Percentiles rank a stretch among this genome's conserved stretches.
Conservation (phyloP, 192 early-diverging fungal species). For the Cetraspora pellucida region DNA sequence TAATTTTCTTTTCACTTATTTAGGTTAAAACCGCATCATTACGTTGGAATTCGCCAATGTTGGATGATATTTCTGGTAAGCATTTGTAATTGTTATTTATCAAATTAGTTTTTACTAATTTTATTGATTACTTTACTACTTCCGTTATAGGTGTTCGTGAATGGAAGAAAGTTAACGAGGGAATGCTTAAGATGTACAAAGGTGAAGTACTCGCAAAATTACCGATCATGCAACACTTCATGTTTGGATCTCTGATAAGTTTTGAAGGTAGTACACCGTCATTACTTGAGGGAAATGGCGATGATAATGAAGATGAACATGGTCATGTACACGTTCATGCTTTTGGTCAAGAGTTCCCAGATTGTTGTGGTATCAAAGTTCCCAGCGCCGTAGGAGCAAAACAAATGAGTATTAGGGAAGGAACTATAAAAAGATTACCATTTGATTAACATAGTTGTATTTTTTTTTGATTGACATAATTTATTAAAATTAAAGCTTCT, state of each 20-base stretch:
- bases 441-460: slow-evolving; percentile 43
- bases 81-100: slow-evolving; percentile 1
- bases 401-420: slow-evolving; percentile 37
- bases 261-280: slow-evolving; percentile 60
- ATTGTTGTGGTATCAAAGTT: slow-evolving; percentile 79
- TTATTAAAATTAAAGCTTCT: too few species aligned
- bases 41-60: slow-evolving; percentile 92
- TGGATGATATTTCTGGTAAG: slow-evolving; percentile 88
- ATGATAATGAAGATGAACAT: slow-evolving; percentile 55
- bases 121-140: not conserved
- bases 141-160: slow-evolving; percentile 57
- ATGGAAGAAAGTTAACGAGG: slow-evolving; percentile 91
- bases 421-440: slow-evolving; percentile 37
- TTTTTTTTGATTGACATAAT: too few species aligned
- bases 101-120: not conserved
- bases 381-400: slow-evolving; percentile 80
- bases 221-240: slow-evolving; percentile 98
- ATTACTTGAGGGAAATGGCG: slow-evolving; percentile 29
- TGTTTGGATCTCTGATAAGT: slow-evolving; percentile 84
- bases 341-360: slow-evolving; percentile 77
- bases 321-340: slow-evolving; percentile 67
- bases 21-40: slow-evolving; percentile 70
- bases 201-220: slow-evolving; percentile 92
- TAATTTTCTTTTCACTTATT: not conserved
- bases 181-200: slow-evolving; percentile 95